phyloP scores from a whole-genome alignment of 2,329 filamentous ascomycete species.

The Colletotrichum magnum region DNA sequence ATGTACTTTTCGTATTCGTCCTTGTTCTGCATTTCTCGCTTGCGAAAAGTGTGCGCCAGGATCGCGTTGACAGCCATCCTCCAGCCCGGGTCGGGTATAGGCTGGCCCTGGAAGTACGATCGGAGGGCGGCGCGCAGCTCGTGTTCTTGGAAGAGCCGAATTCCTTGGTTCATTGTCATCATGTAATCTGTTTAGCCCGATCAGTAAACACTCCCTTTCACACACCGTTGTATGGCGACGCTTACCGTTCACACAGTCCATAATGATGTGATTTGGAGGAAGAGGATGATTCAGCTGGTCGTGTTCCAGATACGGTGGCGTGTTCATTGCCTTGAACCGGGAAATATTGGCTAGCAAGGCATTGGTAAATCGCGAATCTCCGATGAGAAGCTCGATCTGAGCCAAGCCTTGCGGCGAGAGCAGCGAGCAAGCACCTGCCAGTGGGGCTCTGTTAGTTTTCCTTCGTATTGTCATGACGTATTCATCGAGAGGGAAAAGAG shows the following conservation, averaged over 20 bases:
- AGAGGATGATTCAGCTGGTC: constrained; percentile 30
- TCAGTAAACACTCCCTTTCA: background rate
- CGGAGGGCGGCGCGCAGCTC: constrained; percentile 28
- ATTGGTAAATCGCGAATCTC: constrained; percentile 28
- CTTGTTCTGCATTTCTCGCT: constrained; percentile 32
- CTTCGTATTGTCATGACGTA: constrained; percentile 2
- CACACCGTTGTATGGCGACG: background rate
- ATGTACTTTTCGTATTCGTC: constrained; percentile 37
- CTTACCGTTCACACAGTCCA: constrained; percentile 36
- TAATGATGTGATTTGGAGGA: constrained; percentile 34
- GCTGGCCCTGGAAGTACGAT: constrained; percentile 32
- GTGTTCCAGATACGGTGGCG: constrained; percentile 16
- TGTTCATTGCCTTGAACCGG: background rate
- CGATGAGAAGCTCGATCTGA: constrained; percentile 34
- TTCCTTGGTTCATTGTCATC: constrained; percentile 9
- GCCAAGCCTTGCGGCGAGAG: constrained; percentile 22
- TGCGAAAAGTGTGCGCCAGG: constrained; percentile 19
- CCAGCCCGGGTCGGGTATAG: constrained; percentile 27
- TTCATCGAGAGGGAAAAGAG: background rate
- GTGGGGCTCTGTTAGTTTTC: constrained; percentile 6
- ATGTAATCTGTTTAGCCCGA: constrained; percentile 9
- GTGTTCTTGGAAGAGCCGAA: constrained; percentile 30
- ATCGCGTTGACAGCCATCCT: constrained; percentile 33
- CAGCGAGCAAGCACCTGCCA: constrained; percentile 31
- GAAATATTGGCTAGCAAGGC: background rate